Evolutionary conservation across 2,329 filamentous ascomycete species (phyloP).

Genomic region (Seiridium cupressi): DNA sequence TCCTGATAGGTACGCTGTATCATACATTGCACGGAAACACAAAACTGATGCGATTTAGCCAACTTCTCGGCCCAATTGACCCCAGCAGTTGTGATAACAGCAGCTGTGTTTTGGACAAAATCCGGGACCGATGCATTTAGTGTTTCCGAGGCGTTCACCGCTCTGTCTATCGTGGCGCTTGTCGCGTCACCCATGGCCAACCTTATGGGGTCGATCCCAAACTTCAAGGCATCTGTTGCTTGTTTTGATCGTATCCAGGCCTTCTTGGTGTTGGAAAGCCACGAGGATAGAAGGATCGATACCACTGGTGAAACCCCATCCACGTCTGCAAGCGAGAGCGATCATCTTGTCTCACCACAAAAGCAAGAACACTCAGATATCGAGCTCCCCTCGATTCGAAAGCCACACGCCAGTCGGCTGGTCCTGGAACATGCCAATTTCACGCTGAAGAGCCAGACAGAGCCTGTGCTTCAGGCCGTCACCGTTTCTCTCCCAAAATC

Average conservation of each 20-base stretch:
- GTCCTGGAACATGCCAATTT: neutral
- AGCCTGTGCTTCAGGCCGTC: neutral
- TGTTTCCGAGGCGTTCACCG: neutral
- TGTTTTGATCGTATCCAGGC: slow-evolving; percentile 1
- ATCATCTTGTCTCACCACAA: neutral
- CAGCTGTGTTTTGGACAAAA: slow-evolving; percentile 3
- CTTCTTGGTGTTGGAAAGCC: neutral
- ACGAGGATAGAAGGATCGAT: neutral
- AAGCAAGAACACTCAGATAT: neutral
- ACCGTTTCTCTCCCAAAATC: neutral
- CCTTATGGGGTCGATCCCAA: neutral
- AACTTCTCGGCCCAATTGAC: neutral
- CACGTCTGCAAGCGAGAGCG: neutral
- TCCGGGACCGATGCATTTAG: neutral
- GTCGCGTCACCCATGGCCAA: slow-evolving; percentile 3
- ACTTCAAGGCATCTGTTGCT: neutral
- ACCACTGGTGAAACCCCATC: neutral
- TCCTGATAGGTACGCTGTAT: neutral
- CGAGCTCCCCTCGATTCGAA: neutral
- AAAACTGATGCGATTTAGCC: neutral
- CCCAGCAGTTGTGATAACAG: neutral
- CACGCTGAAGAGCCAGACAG: neutral
- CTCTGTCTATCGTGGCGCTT: neutral
- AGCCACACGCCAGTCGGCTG: neutral
- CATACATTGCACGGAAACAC: neutral